Base-by-base conservation (phyloP, 768 basidiomycete species). In the Leccinum imitatum region DNA sequence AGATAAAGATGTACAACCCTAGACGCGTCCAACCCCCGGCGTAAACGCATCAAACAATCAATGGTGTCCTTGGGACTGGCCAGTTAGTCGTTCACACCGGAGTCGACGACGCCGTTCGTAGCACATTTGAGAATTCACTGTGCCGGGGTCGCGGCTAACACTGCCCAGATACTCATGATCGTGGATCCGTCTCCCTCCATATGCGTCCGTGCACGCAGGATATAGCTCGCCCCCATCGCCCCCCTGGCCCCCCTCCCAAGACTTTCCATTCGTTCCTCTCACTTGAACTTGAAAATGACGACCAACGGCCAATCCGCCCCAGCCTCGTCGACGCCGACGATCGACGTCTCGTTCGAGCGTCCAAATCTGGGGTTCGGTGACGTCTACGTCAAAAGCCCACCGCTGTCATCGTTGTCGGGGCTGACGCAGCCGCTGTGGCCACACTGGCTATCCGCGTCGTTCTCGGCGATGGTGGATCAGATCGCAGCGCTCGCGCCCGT, bases 401-500 rank as follows among this genome's bases (percentile, higher is more conserved):
- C 14, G 41, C 17, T 8, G 17, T 41, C 30, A 3, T 30, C 39
- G 7, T 3, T 14, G 39, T 2, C 15, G 9, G 23, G 6, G 17
- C 15, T 2, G 57, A 39, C 50, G 1, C 58, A 59, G 14, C 62
- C 25, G 25, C 25, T 27, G 25, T 27, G 25, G 25, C 25, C 25
- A 7, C 25, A 27, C 25, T 7, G 25, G 25, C 25, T 27, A 7
- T 27, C 25, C 25, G 25, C 25, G 25, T 27, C 25, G 25, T 27
- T 27, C 25, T 27, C 25, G 25, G 25, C 25, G 25, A 27, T 27
- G 25, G 25, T 7, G 6, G 25, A 27, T 7, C 25, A 27, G 25
- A 27, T 27, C 25, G 25, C 25, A 27, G 25, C 69, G 0, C 71
- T 79, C 41, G 69, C 76, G 9, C 64, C 65, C 25, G 65, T 70